A percentile compares a stretch with the other conserved stretches of the same genome.
Evolutionary conservation across 495 filamentous ascomycete species (phyloP).

Genomic region (Neurospora discreta): DNA sequence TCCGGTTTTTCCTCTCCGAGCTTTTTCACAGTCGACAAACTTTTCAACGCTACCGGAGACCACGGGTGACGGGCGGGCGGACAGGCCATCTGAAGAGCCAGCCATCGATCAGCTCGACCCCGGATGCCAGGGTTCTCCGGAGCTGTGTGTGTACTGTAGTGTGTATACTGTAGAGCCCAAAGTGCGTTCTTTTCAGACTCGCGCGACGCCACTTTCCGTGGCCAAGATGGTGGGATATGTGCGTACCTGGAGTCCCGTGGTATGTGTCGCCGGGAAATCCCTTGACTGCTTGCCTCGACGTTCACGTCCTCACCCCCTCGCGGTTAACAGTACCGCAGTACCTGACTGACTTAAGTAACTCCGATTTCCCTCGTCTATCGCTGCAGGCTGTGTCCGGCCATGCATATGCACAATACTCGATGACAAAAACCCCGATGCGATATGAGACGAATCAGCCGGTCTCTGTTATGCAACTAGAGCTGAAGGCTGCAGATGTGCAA

Average conservation of each 20-base stretch:
- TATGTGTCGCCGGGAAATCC: not conserved
- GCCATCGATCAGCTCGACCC: not conserved
- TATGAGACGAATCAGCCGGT: slow-evolving; percentile 26
- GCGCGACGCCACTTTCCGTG: not conserved
- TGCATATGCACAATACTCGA: slow-evolving; percentile 32
- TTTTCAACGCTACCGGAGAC: not conserved
- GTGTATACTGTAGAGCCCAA: not conserved
- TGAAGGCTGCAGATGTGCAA: slow-evolving; percentile 36
- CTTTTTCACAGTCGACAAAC: not conserved
- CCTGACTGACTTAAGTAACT: not conserved
- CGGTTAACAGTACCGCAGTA: not conserved
- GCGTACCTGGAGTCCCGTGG: not conserved
- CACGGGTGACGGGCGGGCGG: not conserved
- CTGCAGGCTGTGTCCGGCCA: slow-evolving; percentile 33
- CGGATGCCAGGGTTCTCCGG: not conserved
- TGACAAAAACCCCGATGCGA: slow-evolving; percentile 18
- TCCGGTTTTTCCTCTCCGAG: not conserved
- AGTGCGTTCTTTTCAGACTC: not conserved
- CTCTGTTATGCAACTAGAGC: slow-evolving; percentile 27
- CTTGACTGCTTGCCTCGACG: not conserved
- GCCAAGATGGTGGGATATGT: not conserved
- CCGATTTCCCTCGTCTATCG: not conserved
- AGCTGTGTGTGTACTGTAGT: not conserved
- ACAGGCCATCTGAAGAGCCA: not conserved
- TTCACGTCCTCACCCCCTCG: not conserved